Evolutionary conservation across 768 basidiomycete species (phyloP), one percentile per base, ranked within the genome.

Genomic region (Psilocybe tampanensis): DNA sequence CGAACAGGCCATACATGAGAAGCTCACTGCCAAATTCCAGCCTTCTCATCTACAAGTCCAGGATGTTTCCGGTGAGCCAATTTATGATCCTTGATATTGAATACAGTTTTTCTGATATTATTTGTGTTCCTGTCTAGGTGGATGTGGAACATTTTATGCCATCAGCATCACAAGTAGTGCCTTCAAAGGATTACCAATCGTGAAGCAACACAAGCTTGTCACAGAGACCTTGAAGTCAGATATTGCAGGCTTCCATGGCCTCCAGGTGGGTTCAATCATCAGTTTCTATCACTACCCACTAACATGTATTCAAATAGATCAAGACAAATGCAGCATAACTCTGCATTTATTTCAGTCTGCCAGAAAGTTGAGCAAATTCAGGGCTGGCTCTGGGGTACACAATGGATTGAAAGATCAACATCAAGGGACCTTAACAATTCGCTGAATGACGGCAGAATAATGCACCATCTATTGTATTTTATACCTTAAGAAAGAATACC

Each of bases 61-160:
- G 74, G 96, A 99, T 71, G 84, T 95, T n/a, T 98, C 95, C 23
- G 96, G 96, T 95, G 21, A 59, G 47, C 83, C 36, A 22, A 12
- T 11, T 67, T n/a, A n/a, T n/a, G n/a, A n/a, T n/a, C n/a, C n/a
- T n/a, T n/a, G n/a, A n/a, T n/a, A n/a, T n/a, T n/a, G n/a, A n/a
- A n/a, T n/a, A n/a, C n/a, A n/a, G n/a, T n/a, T n/a, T n/a, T n/a
- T n/a, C n/a, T 26, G 39, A 22, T 47, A n/a, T 53, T n/a, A 47
- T 15, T 58, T n/a, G 34, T 48, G 33, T 45, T 18, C 17, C 57
- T 1, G 26, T 33, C 17, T 43, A 97, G 96, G 95, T 52, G 97
- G 97, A 21, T 98, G 97, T 68, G 97, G 97, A n/a, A 82, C 88
- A 3, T 99, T 98, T 74, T 99, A 96, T 65, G 92, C 95, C 42